Percentiles rank a stretch among this genome's conserved stretches.
These are phyloP conservation scores for Nakazawaea wickerhamii DNA, from an alignment of 805 yeast genomes.

Conservation along the genomic window DNA sequence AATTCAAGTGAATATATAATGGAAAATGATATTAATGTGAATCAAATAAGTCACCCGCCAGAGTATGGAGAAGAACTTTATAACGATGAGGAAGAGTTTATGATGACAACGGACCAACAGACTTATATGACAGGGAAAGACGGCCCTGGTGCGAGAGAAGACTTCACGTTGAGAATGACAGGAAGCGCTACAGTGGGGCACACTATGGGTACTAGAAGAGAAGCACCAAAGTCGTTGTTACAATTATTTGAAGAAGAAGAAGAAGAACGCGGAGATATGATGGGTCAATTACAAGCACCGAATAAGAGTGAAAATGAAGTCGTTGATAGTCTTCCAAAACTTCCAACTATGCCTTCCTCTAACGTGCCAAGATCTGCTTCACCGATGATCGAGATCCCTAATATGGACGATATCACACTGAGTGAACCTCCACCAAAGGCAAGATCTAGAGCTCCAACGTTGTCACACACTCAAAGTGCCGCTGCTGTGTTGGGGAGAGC, in stretches of 20 bases:
- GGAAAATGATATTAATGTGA: conserved; percentile 56
- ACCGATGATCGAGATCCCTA: conserved; percentile 63
- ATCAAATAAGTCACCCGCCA: conserved; percentile 8
- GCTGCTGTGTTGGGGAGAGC: conserved; percentile 32
- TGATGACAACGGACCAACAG: conserved; percentile 10
- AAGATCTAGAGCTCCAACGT: conserved; percentile 35
- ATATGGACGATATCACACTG: conserved; percentile 40
- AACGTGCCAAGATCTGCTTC: conserved; percentile 37
- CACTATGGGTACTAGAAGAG: conserved; percentile 27
- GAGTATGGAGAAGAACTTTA: conserved; percentile 14
- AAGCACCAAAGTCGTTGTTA: conserved; percentile 68
- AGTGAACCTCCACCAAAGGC: conserved; percentile 15
- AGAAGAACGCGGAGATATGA: conserved; percentile 13
- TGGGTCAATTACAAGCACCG: conserved; percentile 9
- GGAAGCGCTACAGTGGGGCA: conserved; percentile 6
- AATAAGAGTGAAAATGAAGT: not conserved
- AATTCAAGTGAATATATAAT: conserved; percentile 68
- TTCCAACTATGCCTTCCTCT: conserved; percentile 14
- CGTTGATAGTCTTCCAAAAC: conserved; percentile 5
- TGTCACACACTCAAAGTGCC: conserved; percentile 38
- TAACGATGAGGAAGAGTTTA: conserved; percentile 10
- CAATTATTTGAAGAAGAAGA: conserved; percentile 59
- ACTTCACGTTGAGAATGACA: conserved; percentile 10
- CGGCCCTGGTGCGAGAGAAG: conserved; percentile 4
- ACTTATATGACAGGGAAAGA: conserved; percentile 14